Conservation (phyloP, 2,329 filamentous ascomycete genomes). For the Trichoderma sp. region DNA sequence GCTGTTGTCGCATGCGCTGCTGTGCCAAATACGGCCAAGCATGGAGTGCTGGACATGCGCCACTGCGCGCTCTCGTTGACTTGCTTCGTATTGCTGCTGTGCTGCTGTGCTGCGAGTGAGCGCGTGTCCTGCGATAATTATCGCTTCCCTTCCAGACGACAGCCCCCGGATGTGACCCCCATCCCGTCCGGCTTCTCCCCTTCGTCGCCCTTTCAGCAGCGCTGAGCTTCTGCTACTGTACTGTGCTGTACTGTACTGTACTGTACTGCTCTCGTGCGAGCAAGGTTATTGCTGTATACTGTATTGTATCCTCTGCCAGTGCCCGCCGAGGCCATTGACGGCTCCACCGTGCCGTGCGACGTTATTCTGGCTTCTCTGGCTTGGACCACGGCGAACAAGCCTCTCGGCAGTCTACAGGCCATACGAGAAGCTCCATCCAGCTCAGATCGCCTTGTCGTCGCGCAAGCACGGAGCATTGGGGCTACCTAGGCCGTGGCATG, state of each 20-base stretch:
- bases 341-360: conserved; percentile 15
- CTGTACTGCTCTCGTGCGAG: no score
- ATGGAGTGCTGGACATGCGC: neutral
- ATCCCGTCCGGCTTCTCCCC: neutral
- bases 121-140: neutral
- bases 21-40: conserved; percentile 1
- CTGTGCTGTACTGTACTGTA: neutral
- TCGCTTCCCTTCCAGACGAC: neutral
- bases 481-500: neutral
- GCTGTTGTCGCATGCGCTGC: conserved; percentile 4
- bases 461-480: neutral
- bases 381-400: neutral
- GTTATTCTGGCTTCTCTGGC: neutral
- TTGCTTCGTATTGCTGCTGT: conserved; percentile 15
- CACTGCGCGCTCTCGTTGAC: neutral
- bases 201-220: neutral
- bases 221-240: neutral
- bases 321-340: neutral
- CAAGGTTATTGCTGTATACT: neutral
- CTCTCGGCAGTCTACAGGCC: conserved; percentile 10
- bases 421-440: conserved; percentile 8
- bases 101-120: neutral
- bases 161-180: conserved; percentile 17
- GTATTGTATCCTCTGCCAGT: neutral
- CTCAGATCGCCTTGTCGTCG: conserved; percentile 5